Conservation (phyloP, 2,329 filamentous ascomycete species). For the Trichophyton mentagrophytes region DNA sequence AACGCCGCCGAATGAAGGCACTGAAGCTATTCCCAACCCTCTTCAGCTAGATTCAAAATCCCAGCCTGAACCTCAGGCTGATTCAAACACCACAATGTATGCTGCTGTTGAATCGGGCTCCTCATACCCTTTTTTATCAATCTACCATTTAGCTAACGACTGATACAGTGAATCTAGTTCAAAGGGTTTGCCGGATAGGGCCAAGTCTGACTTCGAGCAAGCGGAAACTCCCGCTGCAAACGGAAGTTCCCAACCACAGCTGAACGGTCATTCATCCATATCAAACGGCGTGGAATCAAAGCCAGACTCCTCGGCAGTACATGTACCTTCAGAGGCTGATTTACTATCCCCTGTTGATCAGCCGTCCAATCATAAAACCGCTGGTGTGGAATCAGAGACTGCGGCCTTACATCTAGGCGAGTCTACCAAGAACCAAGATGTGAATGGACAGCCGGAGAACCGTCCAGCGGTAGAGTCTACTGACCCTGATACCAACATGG, state of each 20-base stretch:
- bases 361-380: neutral
- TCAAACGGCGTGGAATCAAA: neutral
- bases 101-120: neutral
- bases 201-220: neutral
- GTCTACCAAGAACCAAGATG: neutral
- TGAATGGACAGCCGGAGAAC: neutral
- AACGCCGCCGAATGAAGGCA: neutral
- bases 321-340: neutral
- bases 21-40: neutral
- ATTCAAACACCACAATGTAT: neutral
- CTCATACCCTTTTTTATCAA: neutral
- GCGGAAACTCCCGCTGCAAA: neutral
- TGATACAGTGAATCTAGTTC: neutral
- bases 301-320: neutral
- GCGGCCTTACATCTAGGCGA: neutral
- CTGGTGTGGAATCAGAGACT: conserved; percentile 2
- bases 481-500: neutral
- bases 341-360: neutral
- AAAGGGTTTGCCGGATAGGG: neutral
- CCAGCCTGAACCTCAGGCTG: neutral
- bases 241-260: conserved; percentile 5
- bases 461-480: neutral
- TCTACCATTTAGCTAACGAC: neutral
- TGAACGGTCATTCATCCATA: conserved; percentile 7
- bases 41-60: neutral